These are phyloP conservation scores for Chondrostereum purpureum DNA, from an alignment of 1,284 basidiomycete species.

Conservation along the genomic window DNA sequence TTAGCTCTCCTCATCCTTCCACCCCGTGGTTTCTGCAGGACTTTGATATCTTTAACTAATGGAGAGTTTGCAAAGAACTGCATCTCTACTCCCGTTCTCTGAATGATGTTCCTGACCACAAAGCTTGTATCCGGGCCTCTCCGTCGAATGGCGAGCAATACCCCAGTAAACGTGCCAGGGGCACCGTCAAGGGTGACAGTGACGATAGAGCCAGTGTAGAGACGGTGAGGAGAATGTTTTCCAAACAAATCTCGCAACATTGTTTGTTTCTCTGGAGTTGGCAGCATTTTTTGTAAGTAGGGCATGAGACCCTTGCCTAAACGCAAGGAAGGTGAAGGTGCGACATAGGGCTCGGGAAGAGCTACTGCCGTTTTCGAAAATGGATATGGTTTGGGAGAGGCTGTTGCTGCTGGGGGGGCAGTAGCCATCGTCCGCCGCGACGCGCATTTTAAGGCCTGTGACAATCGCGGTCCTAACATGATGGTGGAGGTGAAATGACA, in stretches of 20 bases:
- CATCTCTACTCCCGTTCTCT: conserved; percentile 87
- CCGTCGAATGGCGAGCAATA: conserved; percentile 74
- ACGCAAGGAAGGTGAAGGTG: conserved; percentile 37
- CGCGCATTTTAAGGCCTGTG: neutral
- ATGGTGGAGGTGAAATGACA: neutral
- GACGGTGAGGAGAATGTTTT: conserved; percentile 55
- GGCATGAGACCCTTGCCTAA: conserved; percentile 77
- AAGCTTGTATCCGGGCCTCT: conserved; percentile 82
- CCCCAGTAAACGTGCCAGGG: conserved; percentile 78
- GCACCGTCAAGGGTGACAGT: conserved; percentile 67
- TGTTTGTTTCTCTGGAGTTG: conserved; percentile 59
- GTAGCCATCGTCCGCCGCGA: conserved; percentile 38
- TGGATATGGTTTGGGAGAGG: conserved; percentile 45
- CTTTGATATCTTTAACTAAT: conserved; percentile 78
- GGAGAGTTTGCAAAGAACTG: conserved; percentile 82
- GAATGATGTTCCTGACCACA: conserved; percentile 80
- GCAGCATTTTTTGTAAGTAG: conserved; percentile 62
- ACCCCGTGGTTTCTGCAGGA: conserved; percentile 57
- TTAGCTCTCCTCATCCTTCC: conserved; percentile 67
- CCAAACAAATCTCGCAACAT: conserved; percentile 69
- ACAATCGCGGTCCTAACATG: neutral
- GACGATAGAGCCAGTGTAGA: conserved; percentile 77
- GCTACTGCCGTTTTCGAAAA: conserved; percentile 68
- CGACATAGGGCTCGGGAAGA: conserved; percentile 37
- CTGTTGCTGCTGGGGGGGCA: conserved; percentile 19